These are phyloP conservation scores for Casuarina cunninghamiana DNA, from an alignment of 306 rosid genomes.

Conservation along the genomic window DNA sequence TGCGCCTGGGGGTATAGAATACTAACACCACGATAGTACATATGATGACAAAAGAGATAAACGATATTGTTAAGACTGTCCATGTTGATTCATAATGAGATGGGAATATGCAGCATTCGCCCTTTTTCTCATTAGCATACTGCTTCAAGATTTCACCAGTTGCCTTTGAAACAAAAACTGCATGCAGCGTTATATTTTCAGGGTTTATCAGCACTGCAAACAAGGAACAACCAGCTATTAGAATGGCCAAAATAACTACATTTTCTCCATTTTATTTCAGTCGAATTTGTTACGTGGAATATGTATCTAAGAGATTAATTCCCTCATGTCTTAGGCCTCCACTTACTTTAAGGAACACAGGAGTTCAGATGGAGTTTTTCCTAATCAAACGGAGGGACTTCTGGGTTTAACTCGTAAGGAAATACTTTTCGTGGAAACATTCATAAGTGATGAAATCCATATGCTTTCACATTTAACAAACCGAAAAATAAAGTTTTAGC, in stretches of 20 bases:
- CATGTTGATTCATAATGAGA: slow-evolving; percentile 31
- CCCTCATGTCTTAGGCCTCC: neutral
- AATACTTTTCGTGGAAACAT: neutral
- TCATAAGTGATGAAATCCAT: neutral
- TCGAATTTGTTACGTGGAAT: neutral
- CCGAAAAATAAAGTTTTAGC: neutral
- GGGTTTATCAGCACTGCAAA: slow-evolving; percentile 36
- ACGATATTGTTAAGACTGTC: slow-evolving; percentile 41
- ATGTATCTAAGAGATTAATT: neutral
- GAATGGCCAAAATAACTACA: neutral
- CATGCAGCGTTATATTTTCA: slow-evolving; percentile 27
- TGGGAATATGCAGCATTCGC: slow-evolving; percentile 39
- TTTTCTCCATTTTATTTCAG: neutral
- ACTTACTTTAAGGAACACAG: neutral
- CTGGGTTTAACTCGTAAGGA: neutral
- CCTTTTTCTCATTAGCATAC: slow-evolving; percentile 21
- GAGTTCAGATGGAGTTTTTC: neutral
- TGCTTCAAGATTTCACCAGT: slow-evolving; percentile 33
- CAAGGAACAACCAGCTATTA: neutral
- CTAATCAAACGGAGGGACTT: neutral
- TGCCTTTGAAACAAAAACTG: slow-evolving; percentile 33
- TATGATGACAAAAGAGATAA: slow-evolving; percentile 31
- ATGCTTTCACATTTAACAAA: neutral
- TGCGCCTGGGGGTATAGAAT: slow-evolving; percentile 29
- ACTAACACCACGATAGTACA: slow-evolving; percentile 31